Evolutionary conservation across 768 basidiomycete species (phyloP).

Genomic region (Melanogaster broomeanus): DNA sequence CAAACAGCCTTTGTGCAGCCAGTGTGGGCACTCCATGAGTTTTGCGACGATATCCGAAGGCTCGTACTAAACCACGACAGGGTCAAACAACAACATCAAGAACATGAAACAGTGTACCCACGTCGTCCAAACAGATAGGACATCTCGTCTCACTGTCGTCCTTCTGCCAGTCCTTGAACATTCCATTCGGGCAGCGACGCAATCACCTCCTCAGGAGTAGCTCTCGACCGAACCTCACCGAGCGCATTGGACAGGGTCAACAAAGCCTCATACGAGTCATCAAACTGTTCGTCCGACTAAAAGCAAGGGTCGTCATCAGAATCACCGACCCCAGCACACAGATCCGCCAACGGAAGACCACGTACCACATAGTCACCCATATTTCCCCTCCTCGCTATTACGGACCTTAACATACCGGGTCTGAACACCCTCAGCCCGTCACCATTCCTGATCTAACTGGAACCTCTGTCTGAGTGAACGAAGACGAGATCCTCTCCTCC

Average conservation of each 20-base stretch:
- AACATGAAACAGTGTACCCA: conserved; percentile 37
- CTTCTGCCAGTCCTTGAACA: conserved; percentile 70
- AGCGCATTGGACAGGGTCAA: conserved; percentile 57
- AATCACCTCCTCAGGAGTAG: conserved; percentile 63
- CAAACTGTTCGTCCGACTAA: conserved; percentile 77
- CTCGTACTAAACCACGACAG: conserved; percentile 51
- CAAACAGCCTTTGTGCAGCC: conserved; percentile 78
- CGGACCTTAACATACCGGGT: conserved; percentile 24
- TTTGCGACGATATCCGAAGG: conserved; percentile 63
- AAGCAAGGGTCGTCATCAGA: conserved; percentile 1
- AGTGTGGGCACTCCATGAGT: conserved; percentile 72
- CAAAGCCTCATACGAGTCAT: conserved; percentile 72
- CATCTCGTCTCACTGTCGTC: conserved; percentile 71
- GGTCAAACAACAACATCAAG: not conserved
- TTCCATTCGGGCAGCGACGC: conserved; percentile 56
- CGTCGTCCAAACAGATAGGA: conserved; percentile 85
- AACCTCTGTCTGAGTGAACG: conserved; percentile 29
- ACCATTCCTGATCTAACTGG: conserved; percentile 25
- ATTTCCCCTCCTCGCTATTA: conserved; percentile 25
- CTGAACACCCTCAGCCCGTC: conserved; percentile 23
- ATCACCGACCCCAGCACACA: conserved; percentile 4
- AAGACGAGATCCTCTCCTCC: conserved; percentile 24
- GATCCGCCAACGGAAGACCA: conserved; percentile 1
- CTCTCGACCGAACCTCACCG: conserved; percentile 68
- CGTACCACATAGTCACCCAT: conserved; percentile 56